A percentile compares a stretch with the other conserved stretches of the same genome.
phyloP scores from a whole-genome alignment of 345 rosid species.

The Noccaea caerulescens region DNA sequence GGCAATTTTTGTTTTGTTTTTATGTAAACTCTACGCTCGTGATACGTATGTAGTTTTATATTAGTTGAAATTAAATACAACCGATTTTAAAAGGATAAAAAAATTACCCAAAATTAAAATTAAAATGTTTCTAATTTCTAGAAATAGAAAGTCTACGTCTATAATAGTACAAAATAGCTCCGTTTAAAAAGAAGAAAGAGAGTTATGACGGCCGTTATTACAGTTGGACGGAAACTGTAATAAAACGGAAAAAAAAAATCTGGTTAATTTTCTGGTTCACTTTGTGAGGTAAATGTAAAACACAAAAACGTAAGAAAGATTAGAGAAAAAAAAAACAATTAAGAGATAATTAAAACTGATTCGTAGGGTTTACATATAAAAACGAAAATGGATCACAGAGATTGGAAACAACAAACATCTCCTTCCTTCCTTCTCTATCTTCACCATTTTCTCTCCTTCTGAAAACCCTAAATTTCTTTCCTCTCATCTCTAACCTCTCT shows the following conservation, averaged over 20 bases:
- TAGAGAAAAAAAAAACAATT: not conserved
- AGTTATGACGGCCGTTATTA: slow-evolving; percentile 43
- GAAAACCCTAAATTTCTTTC: slow-evolving; percentile 41
- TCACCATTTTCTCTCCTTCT: slow-evolving; percentile 23
- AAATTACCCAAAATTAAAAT: not conserved
- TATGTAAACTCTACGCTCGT: not conserved
- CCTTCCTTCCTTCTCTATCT: slow-evolving; percentile 15
- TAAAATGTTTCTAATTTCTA: not conserved
- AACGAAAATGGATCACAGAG: slow-evolving; percentile 40
- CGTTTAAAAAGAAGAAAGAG: not conserved
- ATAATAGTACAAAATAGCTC: not conserved
- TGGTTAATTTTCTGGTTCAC: not conserved
- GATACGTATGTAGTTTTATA: not conserved
- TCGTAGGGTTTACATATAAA: slow-evolving; percentile 45
- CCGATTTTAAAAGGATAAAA: not conserved
- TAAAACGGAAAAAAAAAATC: not conserved
- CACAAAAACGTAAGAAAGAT: slow-evolving; percentile 10
- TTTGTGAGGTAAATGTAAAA: slow-evolving; percentile 22
- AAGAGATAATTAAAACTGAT: slow-evolving; percentile 30
- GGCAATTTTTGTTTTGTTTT: not conserved
- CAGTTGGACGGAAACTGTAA: slow-evolving; percentile 31
- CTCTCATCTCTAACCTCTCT: slow-evolving; percentile 19
- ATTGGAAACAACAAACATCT: slow-evolving; percentile 32
- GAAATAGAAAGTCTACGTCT: not conserved
- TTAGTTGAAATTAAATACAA: not conserved